These are phyloP conservation scores for Aspergillus ustus DNA, from an alignment of 2,329 filamentous ascomycete genomes.

Conservation along the genomic window DNA sequence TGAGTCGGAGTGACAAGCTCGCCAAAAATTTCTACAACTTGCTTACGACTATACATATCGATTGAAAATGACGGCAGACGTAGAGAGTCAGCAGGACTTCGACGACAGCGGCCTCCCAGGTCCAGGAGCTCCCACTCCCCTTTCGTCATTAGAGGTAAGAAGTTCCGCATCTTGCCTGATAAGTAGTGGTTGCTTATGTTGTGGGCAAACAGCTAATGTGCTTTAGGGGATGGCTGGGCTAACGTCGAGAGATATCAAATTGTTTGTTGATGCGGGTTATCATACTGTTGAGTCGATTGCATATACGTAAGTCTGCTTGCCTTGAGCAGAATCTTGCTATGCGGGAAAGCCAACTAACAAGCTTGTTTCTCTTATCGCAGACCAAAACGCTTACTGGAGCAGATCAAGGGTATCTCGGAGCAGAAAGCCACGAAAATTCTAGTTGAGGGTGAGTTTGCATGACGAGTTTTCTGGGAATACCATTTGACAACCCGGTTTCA, in stretches of 20 bases:
- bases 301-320: constrained; percentile 69
- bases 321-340: background rate
- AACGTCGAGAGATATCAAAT: constrained; percentile 93
- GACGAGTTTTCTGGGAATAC: background rate
- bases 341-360: background rate
- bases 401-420: constrained; percentile 97
- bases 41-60: background rate
- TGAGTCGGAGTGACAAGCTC: background rate
- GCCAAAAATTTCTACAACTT: background rate
- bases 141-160: constrained; percentile 81
- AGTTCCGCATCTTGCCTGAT: background rate
- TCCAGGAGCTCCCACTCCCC: constrained; percentile 90
- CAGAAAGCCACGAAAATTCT: constrained; percentile 93
- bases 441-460: constrained; percentile 73
- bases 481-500: constrained; percentile 42
- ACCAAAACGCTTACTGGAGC: constrained; percentile 76
- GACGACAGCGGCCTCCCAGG: constrained; percentile 77
- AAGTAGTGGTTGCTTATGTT: constrained; percentile 19
- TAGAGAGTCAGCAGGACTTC: constrained; percentile 71
- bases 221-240: constrained; percentile 79
- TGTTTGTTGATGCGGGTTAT: constrained; percentile 88
- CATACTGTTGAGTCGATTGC: constrained; percentile 96
- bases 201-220: background rate
- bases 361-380: constrained; percentile 38
- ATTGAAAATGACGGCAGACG: constrained; percentile 51